Conservation (phyloP, 257 asterid species). For the Solanum acaule region DNA sequence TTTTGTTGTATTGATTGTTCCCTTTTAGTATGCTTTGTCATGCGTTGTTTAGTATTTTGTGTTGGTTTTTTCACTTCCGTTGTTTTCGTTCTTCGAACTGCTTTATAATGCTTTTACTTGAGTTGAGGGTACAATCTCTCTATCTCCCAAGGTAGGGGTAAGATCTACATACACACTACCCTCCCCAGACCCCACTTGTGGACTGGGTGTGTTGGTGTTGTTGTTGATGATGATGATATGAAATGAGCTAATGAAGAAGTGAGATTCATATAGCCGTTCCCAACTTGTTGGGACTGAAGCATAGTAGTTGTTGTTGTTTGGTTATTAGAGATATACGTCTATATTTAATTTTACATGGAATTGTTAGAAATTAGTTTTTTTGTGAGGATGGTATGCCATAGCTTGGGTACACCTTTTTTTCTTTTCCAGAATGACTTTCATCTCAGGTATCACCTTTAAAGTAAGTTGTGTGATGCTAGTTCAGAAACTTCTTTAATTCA, state of each 20-base stretch:
- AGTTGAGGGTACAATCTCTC: background rate
- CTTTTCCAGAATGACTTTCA: background rate
- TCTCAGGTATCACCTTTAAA: background rate
- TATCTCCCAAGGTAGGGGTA: background rate
- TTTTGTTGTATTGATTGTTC: background rate
- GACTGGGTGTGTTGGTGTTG: background rate
- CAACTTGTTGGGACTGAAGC: background rate
- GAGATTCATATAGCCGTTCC: background rate
- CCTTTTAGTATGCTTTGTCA: background rate
- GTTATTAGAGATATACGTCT: background rate
- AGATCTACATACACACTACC: background rate
- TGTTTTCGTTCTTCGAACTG: background rate
- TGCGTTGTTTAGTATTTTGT: background rate
- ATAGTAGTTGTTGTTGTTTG: background rate
- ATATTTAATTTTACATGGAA: background rate
- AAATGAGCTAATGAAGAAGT: background rate
- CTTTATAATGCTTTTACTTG: background rate
- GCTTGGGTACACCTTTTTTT: background rate
- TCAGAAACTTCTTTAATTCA: background rate
- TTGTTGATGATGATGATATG: background rate
- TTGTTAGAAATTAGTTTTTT: background rate
- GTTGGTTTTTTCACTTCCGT: background rate
- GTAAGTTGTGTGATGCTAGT: background rate
- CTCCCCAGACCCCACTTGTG: background rate
- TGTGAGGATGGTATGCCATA: background rate